Percentiles rank a stretch among this genome's conserved stretches.
Evolutionary conservation across 768 basidiomycete species (phyloP).

Genomic region (Porphyrellus cyaneotinctus): DNA sequence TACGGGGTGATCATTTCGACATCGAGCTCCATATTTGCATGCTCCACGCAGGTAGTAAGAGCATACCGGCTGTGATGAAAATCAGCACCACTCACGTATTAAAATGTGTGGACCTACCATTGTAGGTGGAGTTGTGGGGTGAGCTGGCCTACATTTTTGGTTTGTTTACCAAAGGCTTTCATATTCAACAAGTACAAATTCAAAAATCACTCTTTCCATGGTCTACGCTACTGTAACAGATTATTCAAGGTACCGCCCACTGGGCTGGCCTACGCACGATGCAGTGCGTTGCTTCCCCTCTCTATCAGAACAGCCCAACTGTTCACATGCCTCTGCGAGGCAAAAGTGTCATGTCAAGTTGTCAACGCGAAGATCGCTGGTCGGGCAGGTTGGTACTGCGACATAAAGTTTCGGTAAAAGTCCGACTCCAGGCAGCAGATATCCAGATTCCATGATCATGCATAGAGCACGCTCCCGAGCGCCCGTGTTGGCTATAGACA

Average conservation of each 20-base stretch:
- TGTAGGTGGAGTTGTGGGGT: not conserved
- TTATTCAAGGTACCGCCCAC: slow-evolving; percentile 20
- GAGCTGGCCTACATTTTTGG: slow-evolving; percentile 4
- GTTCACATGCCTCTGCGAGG: slow-evolving; percentile 11
- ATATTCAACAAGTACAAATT: slow-evolving; percentile 19
- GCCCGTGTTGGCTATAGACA: slow-evolving; percentile 14
- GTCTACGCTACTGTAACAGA: slow-evolving; percentile 16
- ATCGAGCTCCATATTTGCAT: slow-evolving; percentile 63
- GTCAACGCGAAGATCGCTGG: slow-evolving; percentile 17
- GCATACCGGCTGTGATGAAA: slow-evolving; percentile 47
- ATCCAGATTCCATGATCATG: slow-evolving; percentile 16
- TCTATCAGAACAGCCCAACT: not conserved
- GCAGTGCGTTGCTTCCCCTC: not conserved
- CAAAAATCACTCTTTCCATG: not conserved
- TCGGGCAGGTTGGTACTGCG: slow-evolving; percentile 10
- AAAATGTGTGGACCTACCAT: slow-evolving; percentile 14
- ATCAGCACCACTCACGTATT: not conserved
- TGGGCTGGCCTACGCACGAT: slow-evolving; percentile 10
- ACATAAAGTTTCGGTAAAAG: slow-evolving; percentile 22
- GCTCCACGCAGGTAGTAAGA: slow-evolving; percentile 57
- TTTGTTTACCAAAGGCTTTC: slow-evolving; percentile 11
- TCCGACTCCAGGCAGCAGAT: slow-evolving; percentile 1
- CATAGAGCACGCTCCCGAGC: slow-evolving; percentile 19
- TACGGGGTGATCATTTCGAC: slow-evolving; percentile 62
- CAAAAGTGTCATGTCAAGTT: slow-evolving; percentile 9